A percentile compares a stretch with the other conserved stretches of the same genome.
Evolutionary conservation across 1,284 basidiomycete genomes (phyloP).

Genomic region (Neolentinus lepideus): DNA sequence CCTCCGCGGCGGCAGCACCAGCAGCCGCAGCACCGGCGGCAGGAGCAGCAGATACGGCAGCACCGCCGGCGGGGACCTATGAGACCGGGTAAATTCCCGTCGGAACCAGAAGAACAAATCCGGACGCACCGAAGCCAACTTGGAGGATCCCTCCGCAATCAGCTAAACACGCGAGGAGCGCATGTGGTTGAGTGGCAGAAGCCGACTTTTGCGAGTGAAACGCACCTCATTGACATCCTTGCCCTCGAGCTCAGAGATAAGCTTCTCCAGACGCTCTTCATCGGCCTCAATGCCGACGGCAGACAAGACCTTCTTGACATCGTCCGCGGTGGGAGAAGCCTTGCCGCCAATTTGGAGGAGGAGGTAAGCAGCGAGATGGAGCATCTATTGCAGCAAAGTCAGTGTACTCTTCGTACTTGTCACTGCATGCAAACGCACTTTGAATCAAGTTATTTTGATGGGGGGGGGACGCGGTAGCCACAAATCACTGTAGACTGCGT

Average conservation of each 20-base stretch:
- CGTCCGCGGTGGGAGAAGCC: constrained; percentile 77
- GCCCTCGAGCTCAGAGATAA: constrained; percentile 90
- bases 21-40: constrained; percentile 55
- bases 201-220: constrained; percentile 5
- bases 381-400: constrained; percentile 61
- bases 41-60: constrained; percentile 48
- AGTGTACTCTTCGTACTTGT: constrained; percentile 8
- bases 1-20: constrained; percentile 60
- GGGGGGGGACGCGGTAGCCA: constrained; percentile 60
- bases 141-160: constrained; percentile 88
- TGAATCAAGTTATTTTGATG: constrained; percentile 25
- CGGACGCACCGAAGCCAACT: constrained; percentile 81
- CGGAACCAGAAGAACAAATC: constrained; percentile 14
- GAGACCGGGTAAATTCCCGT: constrained; percentile 19
- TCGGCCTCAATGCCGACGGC: constrained; percentile 91
- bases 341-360: constrained; percentile 97
- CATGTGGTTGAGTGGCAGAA: not conserved
- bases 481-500: constrained; percentile 61
- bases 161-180: constrained; percentile 40
- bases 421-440: constrained; percentile 26
- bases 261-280: constrained; percentile 74
- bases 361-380: constrained; percentile 96
- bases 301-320: constrained; percentile 86
- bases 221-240: constrained; percentile 83
- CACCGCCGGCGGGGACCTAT: constrained; percentile 79